Evolutionary conservation across 2,329 filamentous ascomycete genomes (phyloP).

Genomic region (Curvularia sp.): DNA sequence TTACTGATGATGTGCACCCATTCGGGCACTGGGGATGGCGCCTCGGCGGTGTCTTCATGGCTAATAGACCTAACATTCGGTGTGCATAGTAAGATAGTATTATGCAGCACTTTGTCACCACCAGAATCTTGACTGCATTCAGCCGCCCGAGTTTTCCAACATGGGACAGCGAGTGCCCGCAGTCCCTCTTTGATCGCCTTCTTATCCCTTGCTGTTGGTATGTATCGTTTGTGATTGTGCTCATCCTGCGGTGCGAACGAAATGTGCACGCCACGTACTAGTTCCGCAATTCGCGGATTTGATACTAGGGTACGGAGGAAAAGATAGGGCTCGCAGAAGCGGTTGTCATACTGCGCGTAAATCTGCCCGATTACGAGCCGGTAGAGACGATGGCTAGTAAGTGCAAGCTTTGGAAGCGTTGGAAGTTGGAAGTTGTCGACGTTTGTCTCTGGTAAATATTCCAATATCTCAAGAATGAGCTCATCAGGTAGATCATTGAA

Average conservation of each 20-base stretch:
- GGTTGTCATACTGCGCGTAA: constrained; percentile 33
- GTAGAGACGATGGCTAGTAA: constrained; percentile 35
- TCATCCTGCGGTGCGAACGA: constrained; percentile 18
- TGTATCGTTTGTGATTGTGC: constrained; percentile 22
- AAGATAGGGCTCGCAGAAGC: constrained; percentile 34
- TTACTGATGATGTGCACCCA: constrained; percentile 35
- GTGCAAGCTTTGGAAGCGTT: constrained; percentile 32
- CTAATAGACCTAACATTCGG: constrained; percentile 28
- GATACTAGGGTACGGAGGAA: constrained; percentile 40
- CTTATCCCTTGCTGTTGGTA: constrained; percentile 34
- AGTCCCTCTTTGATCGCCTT: constrained; percentile 38
- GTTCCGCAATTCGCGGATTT: constrained; percentile 25
- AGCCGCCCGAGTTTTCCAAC: constrained; percentile 39
- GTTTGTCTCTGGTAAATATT: constrained; percentile 31
- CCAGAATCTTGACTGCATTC: constrained; percentile 26
- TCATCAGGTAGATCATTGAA: constrained; percentile 39
- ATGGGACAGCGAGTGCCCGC: constrained; percentile 24
- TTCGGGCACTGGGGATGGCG: constrained; percentile 16
- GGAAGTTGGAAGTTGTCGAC: constrained; percentile 29
- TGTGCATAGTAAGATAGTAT: constrained; percentile 35
- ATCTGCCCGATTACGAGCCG: constrained; percentile 28
- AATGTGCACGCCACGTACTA: constrained; percentile 28
- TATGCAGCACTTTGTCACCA: constrained; percentile 29
- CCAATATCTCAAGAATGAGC: constrained; percentile 36
- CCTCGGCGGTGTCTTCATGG: not conserved